A percentile compares a stretch with the other conserved stretches of the same genome.
Conservation (phyloP, 176 grass and related monocot genomes). For the Zizania latifolia region DNA sequence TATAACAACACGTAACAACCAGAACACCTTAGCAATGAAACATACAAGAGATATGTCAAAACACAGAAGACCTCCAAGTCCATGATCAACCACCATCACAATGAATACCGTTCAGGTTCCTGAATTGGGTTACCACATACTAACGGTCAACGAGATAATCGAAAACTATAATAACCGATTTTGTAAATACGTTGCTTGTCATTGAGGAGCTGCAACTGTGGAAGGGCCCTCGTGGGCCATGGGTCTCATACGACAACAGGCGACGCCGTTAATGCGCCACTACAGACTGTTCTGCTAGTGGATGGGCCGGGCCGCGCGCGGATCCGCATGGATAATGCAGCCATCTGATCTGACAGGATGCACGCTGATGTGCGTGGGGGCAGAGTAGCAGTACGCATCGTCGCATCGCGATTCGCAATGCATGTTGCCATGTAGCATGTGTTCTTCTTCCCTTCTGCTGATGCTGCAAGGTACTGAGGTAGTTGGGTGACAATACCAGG, state of each 20-base stretch:
- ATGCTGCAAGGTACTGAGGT: neutral
- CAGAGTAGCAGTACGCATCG: neutral
- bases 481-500: neutral
- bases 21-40: neutral
- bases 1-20: too few relatives aligned
- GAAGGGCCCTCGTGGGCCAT: neutral
- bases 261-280: neutral
- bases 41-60: too few relatives aligned
- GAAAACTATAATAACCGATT: too few relatives aligned
- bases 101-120: too few relatives aligned
- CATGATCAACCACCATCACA: too few relatives aligned
- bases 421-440: neutral
- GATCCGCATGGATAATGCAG: conserved; percentile 9
- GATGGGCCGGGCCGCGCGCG: neutral
- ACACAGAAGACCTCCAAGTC: neutral
- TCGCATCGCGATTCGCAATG: neutral
- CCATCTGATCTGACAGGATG: neutral
- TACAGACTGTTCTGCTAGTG: neutral
- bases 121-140: too few relatives aligned
- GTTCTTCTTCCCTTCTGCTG: neutral
- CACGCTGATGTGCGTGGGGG: neutral
- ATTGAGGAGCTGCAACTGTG: too few relatives aligned
- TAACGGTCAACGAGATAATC: too few relatives aligned
- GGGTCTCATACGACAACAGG: neutral
- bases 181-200: too few relatives aligned